Evolutionary conservation across 768 basidiomycete genomes (phyloP).

Genomic region (Sporobolomyces phaffii): DNA sequence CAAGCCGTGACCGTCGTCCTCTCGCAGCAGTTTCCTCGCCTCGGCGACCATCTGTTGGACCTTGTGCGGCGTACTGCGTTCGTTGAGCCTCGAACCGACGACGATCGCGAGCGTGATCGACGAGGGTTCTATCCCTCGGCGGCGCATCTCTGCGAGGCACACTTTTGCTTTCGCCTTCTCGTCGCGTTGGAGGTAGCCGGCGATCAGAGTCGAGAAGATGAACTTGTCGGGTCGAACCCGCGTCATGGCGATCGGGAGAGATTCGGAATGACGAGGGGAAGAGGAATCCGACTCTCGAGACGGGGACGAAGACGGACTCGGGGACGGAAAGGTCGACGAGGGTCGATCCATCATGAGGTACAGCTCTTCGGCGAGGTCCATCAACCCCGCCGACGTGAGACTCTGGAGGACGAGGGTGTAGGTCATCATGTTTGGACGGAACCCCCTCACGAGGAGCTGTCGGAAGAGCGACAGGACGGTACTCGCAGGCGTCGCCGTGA

Average conservation of each 20-base stretch:
- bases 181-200: constrained; percentile 60
- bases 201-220: constrained; percentile 68
- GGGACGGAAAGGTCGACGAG: background rate
- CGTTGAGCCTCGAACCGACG: constrained; percentile 50
- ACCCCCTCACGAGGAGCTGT: constrained; percentile 47
- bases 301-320: too few species aligned
- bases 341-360: constrained; percentile 59
- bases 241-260: constrained; percentile 8
- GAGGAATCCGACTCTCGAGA: too few species aligned
- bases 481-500: constrained; percentile 68
- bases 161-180: constrained; percentile 56
- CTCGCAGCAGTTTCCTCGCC: background rate
- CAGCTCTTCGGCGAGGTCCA: constrained; percentile 62
- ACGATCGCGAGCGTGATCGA: constrained; percentile 66
- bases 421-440: constrained; percentile 59
- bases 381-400: constrained; percentile 65
- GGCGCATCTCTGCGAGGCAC: constrained; percentile 66
- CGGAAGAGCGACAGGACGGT: constrained; percentile 61
- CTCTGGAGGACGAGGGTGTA: constrained; percentile 73
- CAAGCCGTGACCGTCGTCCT: background rate
- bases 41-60: constrained; percentile 1
- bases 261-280: background rate
- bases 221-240: constrained; percentile 41
- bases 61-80: constrained; percentile 1
- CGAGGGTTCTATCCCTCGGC: constrained; percentile 60